Conservation (phyloP, 208 protist genomes). For the Trypanosomatidae sp. region DNA sequence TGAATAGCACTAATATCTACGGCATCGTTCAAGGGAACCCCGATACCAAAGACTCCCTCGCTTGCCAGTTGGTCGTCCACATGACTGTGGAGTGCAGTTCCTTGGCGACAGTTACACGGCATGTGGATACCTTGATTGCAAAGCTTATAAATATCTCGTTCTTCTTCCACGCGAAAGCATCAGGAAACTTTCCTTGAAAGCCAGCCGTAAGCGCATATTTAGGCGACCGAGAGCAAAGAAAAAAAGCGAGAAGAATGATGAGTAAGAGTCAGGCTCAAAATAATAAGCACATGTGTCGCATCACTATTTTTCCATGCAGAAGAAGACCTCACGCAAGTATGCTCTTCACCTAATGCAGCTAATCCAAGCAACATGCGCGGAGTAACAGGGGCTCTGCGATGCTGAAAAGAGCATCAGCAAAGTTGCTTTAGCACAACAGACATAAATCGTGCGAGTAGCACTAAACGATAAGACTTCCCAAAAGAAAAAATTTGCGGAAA, state of each 20-base stretch:
- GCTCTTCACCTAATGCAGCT: neutral
- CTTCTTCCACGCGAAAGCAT: neutral
- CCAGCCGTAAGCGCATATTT: neutral
- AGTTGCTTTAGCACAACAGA: neutral
- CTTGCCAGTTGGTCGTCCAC: slow-evolving; percentile 61
- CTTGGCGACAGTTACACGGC: slow-evolving; percentile 86
- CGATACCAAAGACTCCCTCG: slow-evolving; percentile 72
- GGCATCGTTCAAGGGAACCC: slow-evolving; percentile 58
- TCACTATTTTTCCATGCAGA: slow-evolving; percentile 5
- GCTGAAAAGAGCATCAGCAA: neutral
- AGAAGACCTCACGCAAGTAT: neutral
- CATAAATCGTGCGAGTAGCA: neutral
- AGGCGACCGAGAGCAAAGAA: neutral
- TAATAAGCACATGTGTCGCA: neutral
- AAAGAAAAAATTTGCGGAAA: neutral
- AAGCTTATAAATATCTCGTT: neutral
- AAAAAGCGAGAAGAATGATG: neutral
- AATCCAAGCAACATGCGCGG: neutral
- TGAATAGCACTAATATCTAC: slow-evolving; percentile 65
- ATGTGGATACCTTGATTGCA: slow-evolving; percentile 22
- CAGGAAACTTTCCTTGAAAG: neutral
- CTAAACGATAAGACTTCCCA: too few relatives aligned
- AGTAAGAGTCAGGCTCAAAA: neutral
- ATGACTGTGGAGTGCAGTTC: slow-evolving; percentile 76
- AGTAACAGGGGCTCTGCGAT: neutral